Conservation (phyloP, 257 asterid genomes). For the Solanum corneliomulleri region DNA sequence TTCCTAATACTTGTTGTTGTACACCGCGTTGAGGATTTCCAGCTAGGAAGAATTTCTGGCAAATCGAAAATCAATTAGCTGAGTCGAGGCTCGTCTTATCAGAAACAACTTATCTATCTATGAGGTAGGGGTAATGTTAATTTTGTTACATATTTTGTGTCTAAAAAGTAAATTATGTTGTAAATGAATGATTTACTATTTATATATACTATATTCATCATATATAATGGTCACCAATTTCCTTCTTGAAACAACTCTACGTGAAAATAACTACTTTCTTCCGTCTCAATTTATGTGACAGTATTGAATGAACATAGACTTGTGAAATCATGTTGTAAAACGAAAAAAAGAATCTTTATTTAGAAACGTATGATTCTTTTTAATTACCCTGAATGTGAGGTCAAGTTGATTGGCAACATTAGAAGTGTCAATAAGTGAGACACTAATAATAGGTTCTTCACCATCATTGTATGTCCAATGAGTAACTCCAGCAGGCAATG, state of each 20-base stretch:
- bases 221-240: background rate
- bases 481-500: conserved; percentile 37
- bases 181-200: background rate
- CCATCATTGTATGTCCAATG: conserved; percentile 45
- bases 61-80: background rate
- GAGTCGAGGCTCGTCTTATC: background rate
- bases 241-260: background rate
- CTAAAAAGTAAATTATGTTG: background rate
- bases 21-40: conserved; percentile 32
- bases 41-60: conserved; percentile 50
- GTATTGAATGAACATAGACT: background rate
- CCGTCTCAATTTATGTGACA: background rate
- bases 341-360: background rate
- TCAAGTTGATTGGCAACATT: conserved; percentile 53
- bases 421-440: conserved; percentile 27
- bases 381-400: conserved; percentile 28
- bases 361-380: background rate
- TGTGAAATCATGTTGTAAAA: background rate
- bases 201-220: background rate
- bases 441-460: conserved; percentile 26
- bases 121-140: background rate
- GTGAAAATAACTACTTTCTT: background rate
- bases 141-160: background rate
- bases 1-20: background rate
- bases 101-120: background rate